phyloP scores from a whole-genome alignment of 441 rosid species.

The Omphalea diandra region DNA sequence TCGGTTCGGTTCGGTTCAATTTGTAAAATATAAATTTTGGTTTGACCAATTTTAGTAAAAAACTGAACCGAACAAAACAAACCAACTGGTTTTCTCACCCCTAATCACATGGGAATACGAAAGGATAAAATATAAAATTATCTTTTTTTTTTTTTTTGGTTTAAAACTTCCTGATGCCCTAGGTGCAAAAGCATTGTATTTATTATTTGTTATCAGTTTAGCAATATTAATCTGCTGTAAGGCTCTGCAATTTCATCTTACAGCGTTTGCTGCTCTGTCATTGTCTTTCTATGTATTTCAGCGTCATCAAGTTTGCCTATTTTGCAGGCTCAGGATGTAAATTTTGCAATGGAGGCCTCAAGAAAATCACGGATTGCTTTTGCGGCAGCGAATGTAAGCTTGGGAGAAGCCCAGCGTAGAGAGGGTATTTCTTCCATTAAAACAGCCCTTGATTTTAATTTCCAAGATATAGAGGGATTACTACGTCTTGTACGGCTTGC shows the following conservation, averaged over 20 bases:
- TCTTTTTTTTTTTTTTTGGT: no score
- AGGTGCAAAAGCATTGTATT: background rate
- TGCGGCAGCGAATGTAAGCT: constrained; percentile 49
- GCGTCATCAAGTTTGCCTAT: constrained; percentile 20
- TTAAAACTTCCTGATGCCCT: no score
- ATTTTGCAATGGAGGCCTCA: constrained; percentile 91
- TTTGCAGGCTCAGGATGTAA: constrained; percentile 80
- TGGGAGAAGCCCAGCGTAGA: constrained; percentile 48
- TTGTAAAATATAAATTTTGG: no score
- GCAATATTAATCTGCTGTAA: background rate
- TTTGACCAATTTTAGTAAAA: no score
- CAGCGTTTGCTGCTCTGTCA: background rate
- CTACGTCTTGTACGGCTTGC: constrained; percentile 82
- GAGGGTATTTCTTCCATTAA: constrained; percentile 64
- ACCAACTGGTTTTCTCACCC: no score
- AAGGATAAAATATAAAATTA: background rate
- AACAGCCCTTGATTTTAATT: constrained; percentile 91
- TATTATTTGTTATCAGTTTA: background rate
- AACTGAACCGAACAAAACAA: no score
- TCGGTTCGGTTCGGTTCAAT: no score
- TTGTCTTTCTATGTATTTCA: constrained; percentile 6
- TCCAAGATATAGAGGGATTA: constrained; percentile 85
- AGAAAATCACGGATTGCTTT: constrained; percentile 74
- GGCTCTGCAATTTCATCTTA: constrained; percentile 2
- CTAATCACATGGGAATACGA: background rate